A percentile compares a stretch with the other conserved stretches of the same genome.
Evolutionary conservation across 2,329 filamentous ascomycete genomes (phyloP).

Genomic region (Clarireedia paspali): DNA sequence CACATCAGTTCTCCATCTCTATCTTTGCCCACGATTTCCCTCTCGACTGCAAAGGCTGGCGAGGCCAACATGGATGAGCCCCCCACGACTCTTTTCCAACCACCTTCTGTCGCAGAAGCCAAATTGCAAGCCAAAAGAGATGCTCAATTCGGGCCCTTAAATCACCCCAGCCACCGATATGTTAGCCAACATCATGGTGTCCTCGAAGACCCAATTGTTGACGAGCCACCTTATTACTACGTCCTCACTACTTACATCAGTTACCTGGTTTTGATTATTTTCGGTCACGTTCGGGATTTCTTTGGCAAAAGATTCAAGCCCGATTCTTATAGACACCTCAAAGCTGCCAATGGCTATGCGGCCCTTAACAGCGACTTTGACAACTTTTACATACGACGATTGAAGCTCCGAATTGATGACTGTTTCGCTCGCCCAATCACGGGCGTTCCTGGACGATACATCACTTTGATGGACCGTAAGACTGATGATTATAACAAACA

Average conservation of each 20-base stretch:
- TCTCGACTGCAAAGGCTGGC: conserved; percentile 77
- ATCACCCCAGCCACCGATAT: conserved; percentile 75
- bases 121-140: conserved; percentile 69
- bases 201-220: conserved; percentile 77
- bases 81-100: conserved; percentile 76
- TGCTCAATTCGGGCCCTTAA: conserved; percentile 84
- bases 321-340: conserved; percentile 74
- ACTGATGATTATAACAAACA: conserved; percentile 88
- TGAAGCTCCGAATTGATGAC: conserved; percentile 94
- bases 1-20: conserved; percentile 65
- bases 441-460: conserved; percentile 88
- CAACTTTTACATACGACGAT: conserved; percentile 89
- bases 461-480: conserved; percentile 84
- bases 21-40: conserved; percentile 81
- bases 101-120: conserved; percentile 76
- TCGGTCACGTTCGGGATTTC: conserved; percentile 93
- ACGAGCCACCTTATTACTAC: conserved; percentile 95
- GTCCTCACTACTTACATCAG: conserved; percentile 97
- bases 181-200: conserved; percentile 76
- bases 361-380: conserved; percentile 97
- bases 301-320: conserved; percentile 93
- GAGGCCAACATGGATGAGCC: conserved; percentile 66
- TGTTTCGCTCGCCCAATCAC: conserved; percentile 90
- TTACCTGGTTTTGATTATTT: conserved; percentile 90
- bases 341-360: conserved; percentile 80